phyloP scores from a whole-genome alignment of 441 rosid species.

The Populus hybrid region DNA sequence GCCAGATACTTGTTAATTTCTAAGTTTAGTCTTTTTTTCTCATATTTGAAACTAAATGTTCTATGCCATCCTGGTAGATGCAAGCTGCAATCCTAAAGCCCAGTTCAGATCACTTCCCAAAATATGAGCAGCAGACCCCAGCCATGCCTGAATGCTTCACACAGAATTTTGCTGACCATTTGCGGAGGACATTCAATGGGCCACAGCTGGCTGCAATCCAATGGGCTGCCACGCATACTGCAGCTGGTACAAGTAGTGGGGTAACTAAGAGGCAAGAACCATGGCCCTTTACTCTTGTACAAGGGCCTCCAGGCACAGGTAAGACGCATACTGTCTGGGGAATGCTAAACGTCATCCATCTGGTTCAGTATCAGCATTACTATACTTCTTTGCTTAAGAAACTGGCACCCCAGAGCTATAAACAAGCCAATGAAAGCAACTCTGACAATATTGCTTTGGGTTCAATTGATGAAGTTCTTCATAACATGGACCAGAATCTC shows the following conservation, averaged over 20 bases:
- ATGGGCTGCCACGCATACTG: slow-evolving; percentile 99
- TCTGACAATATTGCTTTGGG: slow-evolving; percentile 62
- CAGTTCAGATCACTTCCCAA: slow-evolving; percentile 91
- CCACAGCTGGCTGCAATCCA: slow-evolving; percentile 97
- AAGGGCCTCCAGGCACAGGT: slow-evolving; percentile 99
- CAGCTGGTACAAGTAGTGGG: slow-evolving; percentile 96
- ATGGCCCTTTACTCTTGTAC: slow-evolving; percentile 99
- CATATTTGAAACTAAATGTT: slow-evolving; percentile 17
- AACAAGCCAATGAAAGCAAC: slow-evolving; percentile 71
- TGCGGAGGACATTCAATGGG: slow-evolving; percentile 78
- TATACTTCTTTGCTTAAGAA: slow-evolving; percentile 94
- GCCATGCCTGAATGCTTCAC: slow-evolving; percentile 97
- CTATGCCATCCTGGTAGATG: slow-evolving; percentile 52
- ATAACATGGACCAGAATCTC: slow-evolving; percentile 97
- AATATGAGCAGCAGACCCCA: slow-evolving; percentile 87
- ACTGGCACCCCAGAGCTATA: slow-evolving; percentile 96
- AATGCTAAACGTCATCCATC: slow-evolving; percentile 98
- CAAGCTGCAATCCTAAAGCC: slow-evolving; percentile 96
- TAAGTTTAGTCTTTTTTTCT: background rate
- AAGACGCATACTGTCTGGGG: slow-evolving; percentile 99
- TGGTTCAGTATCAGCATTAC: slow-evolving; percentile 98
- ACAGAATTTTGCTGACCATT: slow-evolving; percentile 70
- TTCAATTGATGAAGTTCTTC: slow-evolving; percentile 98
- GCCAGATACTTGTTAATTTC: background rate
- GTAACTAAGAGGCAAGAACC: slow-evolving; percentile 85